Conservation (phyloP, 257 asterid species). For the Scutellaria baicalensis region DNA sequence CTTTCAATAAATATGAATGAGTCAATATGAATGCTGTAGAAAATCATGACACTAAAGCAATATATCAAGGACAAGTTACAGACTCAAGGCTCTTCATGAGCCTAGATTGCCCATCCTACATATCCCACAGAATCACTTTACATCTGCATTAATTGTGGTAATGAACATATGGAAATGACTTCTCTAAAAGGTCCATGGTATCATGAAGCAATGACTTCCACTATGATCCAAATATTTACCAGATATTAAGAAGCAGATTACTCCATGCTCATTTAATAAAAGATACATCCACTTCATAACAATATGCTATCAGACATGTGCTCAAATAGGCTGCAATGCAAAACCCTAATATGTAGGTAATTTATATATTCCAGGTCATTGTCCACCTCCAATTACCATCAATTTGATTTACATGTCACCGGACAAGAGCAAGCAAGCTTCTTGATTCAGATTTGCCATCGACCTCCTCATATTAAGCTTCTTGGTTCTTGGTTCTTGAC, state of each 20-base stretch:
- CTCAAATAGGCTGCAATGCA: neutral
- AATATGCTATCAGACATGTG: neutral
- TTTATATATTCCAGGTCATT: neutral
- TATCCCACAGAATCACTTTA: neutral
- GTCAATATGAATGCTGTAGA: neutral
- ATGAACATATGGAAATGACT: neutral
- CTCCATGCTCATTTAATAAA: neutral
- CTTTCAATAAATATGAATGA: neutral
- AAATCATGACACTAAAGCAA: neutral
- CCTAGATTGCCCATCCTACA: no score
- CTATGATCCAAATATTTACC: neutral
- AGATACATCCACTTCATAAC: neutral
- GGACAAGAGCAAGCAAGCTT: no score
- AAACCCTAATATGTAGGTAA: neutral
- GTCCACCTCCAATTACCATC: neutral
- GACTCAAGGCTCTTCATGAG: neutral
- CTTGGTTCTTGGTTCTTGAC: no score
- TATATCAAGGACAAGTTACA: neutral
- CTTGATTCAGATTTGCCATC: no score
- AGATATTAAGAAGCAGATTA: neutral
- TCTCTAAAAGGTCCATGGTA: neutral
- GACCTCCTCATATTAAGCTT: no score
- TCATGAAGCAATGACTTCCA: neutral
- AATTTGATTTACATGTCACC: neutral
- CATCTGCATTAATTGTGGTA: neutral